Base-by-base conservation (phyloP, 139 green algal species). In the Chlamydomonas sphaeroides region DNA sequence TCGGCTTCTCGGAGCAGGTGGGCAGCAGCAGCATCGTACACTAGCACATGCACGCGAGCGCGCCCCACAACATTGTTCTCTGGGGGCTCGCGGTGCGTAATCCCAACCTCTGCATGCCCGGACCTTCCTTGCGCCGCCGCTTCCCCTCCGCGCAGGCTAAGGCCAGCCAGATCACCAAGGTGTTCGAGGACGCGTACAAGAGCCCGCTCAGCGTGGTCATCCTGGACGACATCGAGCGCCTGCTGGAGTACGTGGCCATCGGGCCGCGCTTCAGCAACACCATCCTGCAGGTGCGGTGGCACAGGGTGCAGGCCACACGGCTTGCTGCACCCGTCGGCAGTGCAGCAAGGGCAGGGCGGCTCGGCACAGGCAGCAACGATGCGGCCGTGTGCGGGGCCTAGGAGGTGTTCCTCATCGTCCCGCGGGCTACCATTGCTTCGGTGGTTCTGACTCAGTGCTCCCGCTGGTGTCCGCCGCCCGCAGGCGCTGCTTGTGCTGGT, bases 161-260 rank as follows among this genome's bases (percentile, higher is more conserved):
- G 53, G 65, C 38, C 45, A 86, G 62, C 59, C 83, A 88, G 53
- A 96, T 99, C 56, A 88, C 90, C 57, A 96, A 95, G 78, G 89
- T 97, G 21, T 98, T 99, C 87, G 97, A 99, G 45, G 97, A 99
- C 79, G 96, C 97, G 1, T 97, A 98, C 89, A 96, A 97, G 88
- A 98, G 93, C 0, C 90, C 94, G 0, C 78, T 98, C 35, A 96
- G 89, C 26, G 90, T 98, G 33, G 80, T 96, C 66, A 95, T 99
- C 35, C 88, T 99, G 32, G 97, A 99, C 69, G 97, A 99, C 88
- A 96, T 99, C 42, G 97, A 99, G 90, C 89, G 97, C 23, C 91
- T 99, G 84, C 86, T 99, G 26, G 97, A 99, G 89, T 99, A 98
- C 81, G 97, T 98, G 25, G 78, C 93, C 57, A 98, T 99, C 41